Evolutionary conservation across 2,329 filamentous ascomycete species (phyloP).

Genomic region (Paramyrothecium roridum): DNA sequence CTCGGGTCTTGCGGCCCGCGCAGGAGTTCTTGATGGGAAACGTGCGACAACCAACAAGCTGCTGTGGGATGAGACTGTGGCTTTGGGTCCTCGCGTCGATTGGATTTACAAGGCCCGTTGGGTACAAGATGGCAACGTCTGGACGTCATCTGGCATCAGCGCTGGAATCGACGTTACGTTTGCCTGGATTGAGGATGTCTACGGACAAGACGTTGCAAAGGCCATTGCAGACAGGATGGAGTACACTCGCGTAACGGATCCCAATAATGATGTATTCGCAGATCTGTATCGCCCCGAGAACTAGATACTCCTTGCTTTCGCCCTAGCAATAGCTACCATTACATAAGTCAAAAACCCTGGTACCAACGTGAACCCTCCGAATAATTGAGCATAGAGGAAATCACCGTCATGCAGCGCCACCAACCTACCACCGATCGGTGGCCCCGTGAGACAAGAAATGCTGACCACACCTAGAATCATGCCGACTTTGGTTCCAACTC

Average conservation of each 20-base stretch:
- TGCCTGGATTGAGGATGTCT: conserved; percentile 52
- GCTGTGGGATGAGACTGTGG: conserved; percentile 28
- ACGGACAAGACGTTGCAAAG: conserved; percentile 45
- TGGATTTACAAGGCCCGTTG: conserved; percentile 56
- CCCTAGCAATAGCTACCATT: not conserved
- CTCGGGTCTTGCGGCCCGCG: conserved; percentile 43
- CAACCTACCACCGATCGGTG: not conserved
- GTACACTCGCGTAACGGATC: conserved; percentile 47
- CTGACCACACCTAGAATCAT: conserved; percentile 2
- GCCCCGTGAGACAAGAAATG: not conserved
- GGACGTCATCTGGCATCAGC: conserved; percentile 55
- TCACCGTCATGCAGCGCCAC: not conserved
- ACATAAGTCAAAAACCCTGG: not conserved
- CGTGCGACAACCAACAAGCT: conserved; percentile 57
- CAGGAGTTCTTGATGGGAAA: conserved; percentile 50
- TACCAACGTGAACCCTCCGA: not conserved
- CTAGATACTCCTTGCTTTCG: not conserved
- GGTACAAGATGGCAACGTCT: conserved; percentile 55
- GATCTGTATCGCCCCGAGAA: no score
- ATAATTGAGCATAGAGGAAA: not conserved
- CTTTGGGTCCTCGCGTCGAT: conserved; percentile 32
- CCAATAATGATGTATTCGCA: conserved; percentile 47
- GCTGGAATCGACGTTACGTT: conserved; percentile 61
- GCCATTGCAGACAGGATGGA: conserved; percentile 48
- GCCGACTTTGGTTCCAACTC: conserved; percentile 1